Evolutionary conservation across 1,139 yeast species (phyloP), one percentile per base, ranked within the genome.

Genomic region (Yamadazyma atmosphaerica): DNA sequence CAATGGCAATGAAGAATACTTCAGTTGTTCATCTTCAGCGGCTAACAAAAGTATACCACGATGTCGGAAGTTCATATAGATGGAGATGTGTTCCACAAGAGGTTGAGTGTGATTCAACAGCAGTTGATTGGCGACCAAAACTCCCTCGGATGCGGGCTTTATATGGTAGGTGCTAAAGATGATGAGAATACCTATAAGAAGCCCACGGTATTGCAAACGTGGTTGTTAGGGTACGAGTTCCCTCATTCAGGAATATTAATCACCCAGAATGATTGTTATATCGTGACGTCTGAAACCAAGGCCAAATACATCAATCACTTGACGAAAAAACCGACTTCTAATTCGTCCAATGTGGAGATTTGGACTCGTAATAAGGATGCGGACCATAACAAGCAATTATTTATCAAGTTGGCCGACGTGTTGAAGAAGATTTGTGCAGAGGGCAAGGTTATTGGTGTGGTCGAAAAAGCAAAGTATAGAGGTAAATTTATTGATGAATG

Each of bases 211-310:
- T 64, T 90, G 35, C 98, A 90, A 59, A 85, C 85, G 36, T 92
- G 98, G 98, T 69, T 92, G 42, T 68, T 92, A 42, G 97, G 98
- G 5, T 92, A 90, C 58, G 98, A 94, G 58, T 90, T 92, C 56
- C 95, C 96, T 16, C 94, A 95, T 41, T 89, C 98, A 1, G 83
- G 82, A 32, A 64, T 92, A 42, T 80, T 76, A 37, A 67, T 90
- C 43, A 77, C 86, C 4, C 73, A 76, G 39, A 77, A 77, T 33
- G 80, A 79, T 51, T 69, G 83, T 35, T 65, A 80, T 12, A 70
- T 92, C 42, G 74, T 90, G 43, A 90, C 98, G 0, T 83, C 94
- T 26, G 84, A 82, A 38, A 88, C 89, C n/a, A 90, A 90, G 54
- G 89, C 95, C 36, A 86, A 83, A 58, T 85, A 89, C 63, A 67